phyloP scores from a whole-genome alignment of 257 asterid species.

The Lantana camara region DNA sequence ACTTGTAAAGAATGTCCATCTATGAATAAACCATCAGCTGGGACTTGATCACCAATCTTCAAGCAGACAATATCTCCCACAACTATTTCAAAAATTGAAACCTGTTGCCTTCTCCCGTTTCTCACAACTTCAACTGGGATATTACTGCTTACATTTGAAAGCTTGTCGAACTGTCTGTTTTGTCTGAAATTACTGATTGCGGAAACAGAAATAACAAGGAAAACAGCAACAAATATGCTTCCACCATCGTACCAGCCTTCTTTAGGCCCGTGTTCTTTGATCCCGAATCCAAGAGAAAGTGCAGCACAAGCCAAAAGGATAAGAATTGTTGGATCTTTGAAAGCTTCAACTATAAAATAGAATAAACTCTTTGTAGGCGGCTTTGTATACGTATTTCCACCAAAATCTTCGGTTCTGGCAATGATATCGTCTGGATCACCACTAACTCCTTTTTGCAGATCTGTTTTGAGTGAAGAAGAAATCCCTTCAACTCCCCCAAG shows the following conservation, averaged over 20 bases:
- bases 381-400: constrained; percentile 24
- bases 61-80: not conserved
- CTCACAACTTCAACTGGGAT: not conserved
- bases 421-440: constrained; percentile 26
- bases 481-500: constrained; percentile 34
- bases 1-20: too few relatives aligned
- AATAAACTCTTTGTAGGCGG: constrained; percentile 25
- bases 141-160: not conserved
- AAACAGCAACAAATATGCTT: constrained; percentile 32
- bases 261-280: constrained; percentile 38
- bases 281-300: constrained; percentile 43
- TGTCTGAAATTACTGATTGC: not conserved
- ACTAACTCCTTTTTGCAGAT: constrained; percentile 24
- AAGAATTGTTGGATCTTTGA: constrained; percentile 39
- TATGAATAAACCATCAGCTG: too few relatives aligned
- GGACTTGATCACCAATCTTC: too few relatives aligned
- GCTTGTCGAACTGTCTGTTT: not conserved
- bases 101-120: not conserved
- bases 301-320: constrained; percentile 37
- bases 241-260: constrained; percentile 51
- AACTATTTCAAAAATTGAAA: not conserved
- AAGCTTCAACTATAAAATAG: constrained; percentile 35
- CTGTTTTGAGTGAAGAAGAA: constrained; percentile 20
- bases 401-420: constrained; percentile 32
- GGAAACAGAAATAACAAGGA: not conserved